These are phyloP conservation scores for Metschnikowia kofuensis DNA, from an alignment of 805 yeast species.

Conservation along the genomic window DNA sequence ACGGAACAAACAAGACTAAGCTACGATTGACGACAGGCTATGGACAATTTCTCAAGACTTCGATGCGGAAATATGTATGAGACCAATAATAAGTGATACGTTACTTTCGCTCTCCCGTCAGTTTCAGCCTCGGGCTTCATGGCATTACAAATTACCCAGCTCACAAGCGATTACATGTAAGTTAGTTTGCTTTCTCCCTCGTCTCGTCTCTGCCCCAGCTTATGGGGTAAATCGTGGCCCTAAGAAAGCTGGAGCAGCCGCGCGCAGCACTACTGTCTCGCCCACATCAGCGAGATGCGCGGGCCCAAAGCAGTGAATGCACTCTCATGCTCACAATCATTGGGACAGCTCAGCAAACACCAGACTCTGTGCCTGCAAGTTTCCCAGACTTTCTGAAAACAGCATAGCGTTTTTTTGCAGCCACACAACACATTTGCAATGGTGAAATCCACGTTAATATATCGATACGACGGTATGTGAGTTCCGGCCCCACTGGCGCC, in stretches of 20 bases:
- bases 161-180: no score
- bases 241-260: background rate
- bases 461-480: constrained; percentile 57
- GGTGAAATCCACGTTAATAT: constrained; percentile 67
- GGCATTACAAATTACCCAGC: no score
- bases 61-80: no score
- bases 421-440: constrained; percentile 26
- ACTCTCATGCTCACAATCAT: background rate
- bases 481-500: no score
- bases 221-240: background rate
- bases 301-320: background rate
- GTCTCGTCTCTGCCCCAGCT: background rate
- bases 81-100: no score
- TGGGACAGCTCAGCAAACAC: background rate
- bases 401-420: background rate
- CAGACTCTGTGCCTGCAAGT: background rate
- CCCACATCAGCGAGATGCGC: background rate
- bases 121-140: no score
- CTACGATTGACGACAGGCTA: no score
- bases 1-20: no score
- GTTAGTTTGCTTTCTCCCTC: background rate
- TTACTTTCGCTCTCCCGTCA: no score
- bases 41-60: no score
- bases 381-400: background rate
- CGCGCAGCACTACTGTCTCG: no score